Evolutionary conservation across 2,329 filamentous ascomycete genomes (phyloP).

Genomic region (Leptographium procerum): DNA sequence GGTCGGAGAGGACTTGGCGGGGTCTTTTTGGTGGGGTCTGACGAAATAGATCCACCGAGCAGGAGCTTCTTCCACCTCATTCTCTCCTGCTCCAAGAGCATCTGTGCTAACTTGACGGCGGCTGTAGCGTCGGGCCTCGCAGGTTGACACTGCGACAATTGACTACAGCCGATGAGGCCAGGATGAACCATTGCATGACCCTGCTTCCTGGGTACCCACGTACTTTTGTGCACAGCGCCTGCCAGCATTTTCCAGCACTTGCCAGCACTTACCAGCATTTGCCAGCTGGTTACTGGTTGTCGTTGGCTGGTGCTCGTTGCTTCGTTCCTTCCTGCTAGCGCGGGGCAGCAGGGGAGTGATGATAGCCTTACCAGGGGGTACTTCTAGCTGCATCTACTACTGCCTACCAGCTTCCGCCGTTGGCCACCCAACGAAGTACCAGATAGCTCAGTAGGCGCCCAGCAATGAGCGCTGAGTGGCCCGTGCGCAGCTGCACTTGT

Average conservation of each 20-base stretch:
- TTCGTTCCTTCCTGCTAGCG: neutral
- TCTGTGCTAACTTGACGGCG: neutral
- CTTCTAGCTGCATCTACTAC: neutral
- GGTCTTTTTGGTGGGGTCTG: neutral
- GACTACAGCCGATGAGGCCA: neutral
- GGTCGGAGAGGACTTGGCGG: neutral
- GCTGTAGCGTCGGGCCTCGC: neutral
- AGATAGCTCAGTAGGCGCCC: neutral
- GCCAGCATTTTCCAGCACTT: neutral
- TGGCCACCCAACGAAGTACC: neutral
- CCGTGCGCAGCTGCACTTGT: neutral
- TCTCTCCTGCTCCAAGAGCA: neutral
- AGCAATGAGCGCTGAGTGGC: neutral
- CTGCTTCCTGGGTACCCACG: neutral
- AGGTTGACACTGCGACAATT: neutral
- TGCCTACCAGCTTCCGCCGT: neutral
- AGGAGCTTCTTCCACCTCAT: conserved; percentile 1
- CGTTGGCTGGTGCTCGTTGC: neutral
- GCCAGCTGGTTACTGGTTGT: neutral
- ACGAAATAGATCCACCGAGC: neutral
- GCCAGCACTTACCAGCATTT: neutral
- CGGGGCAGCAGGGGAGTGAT: neutral
- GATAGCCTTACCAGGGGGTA: neutral
- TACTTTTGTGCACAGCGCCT: neutral
- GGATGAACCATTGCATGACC: neutral